These are phyloP conservation scores for Cystobasidium slooffiae DNA, from an alignment of 1,284 basidiomycete genomes.

Conservation along the genomic window DNA sequence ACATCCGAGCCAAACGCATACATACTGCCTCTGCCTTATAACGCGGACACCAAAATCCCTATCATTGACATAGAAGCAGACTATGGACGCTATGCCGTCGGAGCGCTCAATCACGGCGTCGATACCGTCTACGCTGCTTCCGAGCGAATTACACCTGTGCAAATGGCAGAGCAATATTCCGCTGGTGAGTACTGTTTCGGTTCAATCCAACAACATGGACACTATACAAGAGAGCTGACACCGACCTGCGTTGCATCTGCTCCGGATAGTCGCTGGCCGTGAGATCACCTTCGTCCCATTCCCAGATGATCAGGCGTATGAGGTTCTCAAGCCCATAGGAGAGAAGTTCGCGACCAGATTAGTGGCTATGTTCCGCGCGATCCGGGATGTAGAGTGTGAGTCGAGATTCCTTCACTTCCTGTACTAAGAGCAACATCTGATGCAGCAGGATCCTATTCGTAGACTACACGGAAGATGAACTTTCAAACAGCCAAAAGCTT, in stretches of 20 bases:
- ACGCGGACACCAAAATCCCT: constrained; percentile 38
- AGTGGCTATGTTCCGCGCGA: not conserved
- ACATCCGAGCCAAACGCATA: constrained; percentile 41
- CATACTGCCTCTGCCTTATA: constrained; percentile 44
- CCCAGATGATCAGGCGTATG: constrained; percentile 5
- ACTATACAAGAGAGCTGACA: too few species aligned
- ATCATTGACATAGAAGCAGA: constrained; percentile 47
- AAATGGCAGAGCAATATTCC: constrained; percentile 10
- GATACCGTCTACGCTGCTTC: constrained; percentile 14
- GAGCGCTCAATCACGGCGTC: constrained; percentile 45
- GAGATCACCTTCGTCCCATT: not conserved
- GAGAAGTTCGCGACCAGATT: constrained; percentile 5
- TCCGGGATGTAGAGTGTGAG: constrained; percentile 16
- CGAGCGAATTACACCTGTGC: constrained; percentile 14
- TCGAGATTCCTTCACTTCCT: too few species aligned
- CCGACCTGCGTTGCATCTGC: too few species aligned
- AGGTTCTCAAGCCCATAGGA: constrained; percentile 2
- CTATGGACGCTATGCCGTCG: constrained; percentile 50
- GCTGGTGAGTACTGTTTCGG: not conserved
- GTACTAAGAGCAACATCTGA: not conserved
- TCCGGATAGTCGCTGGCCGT: constrained; percentile 19
- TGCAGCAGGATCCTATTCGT: too few species aligned
- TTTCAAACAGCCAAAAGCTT: constrained; percentile 15
- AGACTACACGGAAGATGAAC: constrained; percentile 18
- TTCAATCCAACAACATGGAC: not conserved